A percentile compares a stretch with the other conserved stretches of the same genome.
Evolutionary conservation across 768 basidiomycete genomes (phyloP).

Genomic region (Phlebiopsis gigantea): DNA sequence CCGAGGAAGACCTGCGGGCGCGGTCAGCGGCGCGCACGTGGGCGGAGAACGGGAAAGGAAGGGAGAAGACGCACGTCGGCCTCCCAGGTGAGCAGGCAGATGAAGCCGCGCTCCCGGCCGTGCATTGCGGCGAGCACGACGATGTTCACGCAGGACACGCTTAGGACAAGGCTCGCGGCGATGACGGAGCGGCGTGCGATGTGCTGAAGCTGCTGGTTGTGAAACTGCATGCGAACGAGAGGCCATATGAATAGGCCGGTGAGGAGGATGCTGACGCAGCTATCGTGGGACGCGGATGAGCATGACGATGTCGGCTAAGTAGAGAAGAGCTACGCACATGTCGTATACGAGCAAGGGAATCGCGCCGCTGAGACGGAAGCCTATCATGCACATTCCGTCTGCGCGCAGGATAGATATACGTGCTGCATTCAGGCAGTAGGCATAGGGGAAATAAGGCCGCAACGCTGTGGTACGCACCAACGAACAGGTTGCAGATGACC

Average conservation of each 20-base stretch:
- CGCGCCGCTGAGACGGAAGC: slow-evolving; percentile 37
- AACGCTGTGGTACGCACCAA: slow-evolving; percentile 25
- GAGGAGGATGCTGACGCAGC: slow-evolving; percentile 32
- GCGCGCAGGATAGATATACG: slow-evolving; percentile 31
- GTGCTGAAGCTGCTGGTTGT: slow-evolving; percentile 29
- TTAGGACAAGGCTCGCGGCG: slow-evolving; percentile 41
- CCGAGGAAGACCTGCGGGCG: slow-evolving; percentile 39
- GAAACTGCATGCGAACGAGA: slow-evolving; percentile 30
- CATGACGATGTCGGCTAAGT: neutral
- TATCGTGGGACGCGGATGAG: slow-evolving; percentile 3
- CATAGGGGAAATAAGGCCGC: neutral
- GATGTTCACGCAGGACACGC: slow-evolving; percentile 47
- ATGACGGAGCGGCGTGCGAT: slow-evolving; percentile 41
- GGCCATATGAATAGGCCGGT: slow-evolving; percentile 45
- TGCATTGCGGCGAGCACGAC: slow-evolving; percentile 39
- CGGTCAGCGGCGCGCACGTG: neutral
- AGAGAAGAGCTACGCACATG: slow-evolving; percentile 28
- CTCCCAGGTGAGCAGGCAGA: slow-evolving; percentile 39
- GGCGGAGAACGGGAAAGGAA: neutral
- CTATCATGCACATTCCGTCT: slow-evolving; percentile 42
- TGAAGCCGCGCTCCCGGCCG: slow-evolving; percentile 43
- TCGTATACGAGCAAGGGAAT: slow-evolving; percentile 44
- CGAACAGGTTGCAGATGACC: slow-evolving; percentile 33
- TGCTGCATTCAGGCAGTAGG: slow-evolving; percentile 19
- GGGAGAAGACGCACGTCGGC: slow-evolving; percentile 26